Percentiles rank a stretch among this genome's conserved stretches.
Evolutionary conservation across 2,329 filamentous ascomycete species (phyloP).

Genomic region (Cercospora beticola): DNA sequence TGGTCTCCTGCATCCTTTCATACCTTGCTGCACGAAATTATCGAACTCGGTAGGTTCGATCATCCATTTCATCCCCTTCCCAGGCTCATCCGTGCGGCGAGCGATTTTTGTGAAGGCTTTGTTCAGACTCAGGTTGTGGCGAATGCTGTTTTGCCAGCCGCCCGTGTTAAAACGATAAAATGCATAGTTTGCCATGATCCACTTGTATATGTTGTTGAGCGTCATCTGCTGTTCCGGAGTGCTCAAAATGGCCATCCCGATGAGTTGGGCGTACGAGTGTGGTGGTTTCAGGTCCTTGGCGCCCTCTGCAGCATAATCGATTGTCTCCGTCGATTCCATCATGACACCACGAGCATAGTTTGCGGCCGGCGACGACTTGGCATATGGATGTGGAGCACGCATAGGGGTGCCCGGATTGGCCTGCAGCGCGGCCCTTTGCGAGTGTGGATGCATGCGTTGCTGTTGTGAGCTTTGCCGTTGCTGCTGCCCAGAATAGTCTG

Average conservation of each 20-base stretch:
- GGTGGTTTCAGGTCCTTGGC: slow-evolving; percentile 92
- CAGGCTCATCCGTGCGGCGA: slow-evolving; percentile 87
- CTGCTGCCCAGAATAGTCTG: slow-evolving; percentile 29
- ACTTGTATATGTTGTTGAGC: slow-evolving; percentile 87
- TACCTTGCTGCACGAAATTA: slow-evolving; percentile 75
- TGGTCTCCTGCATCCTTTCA: slow-evolving; percentile 45
- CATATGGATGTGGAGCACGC: slow-evolving; percentile 36
- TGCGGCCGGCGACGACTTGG: slow-evolving; percentile 48
- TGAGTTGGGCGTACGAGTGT: slow-evolving; percentile 95
- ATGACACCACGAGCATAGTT: slow-evolving; percentile 52
- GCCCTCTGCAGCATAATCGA: slow-evolving; percentile 78
- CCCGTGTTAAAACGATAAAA: slow-evolving; percentile 84
- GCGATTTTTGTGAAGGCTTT: slow-evolving; percentile 94
- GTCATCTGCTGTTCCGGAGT: slow-evolving; percentile 86
- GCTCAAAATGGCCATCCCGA: slow-evolving; percentile 90
- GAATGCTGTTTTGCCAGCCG: slow-evolving; percentile 98
- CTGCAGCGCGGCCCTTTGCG: slow-evolving; percentile 35
- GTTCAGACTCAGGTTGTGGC: slow-evolving; percentile 92
- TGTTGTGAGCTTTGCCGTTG: slow-evolving; percentile 23
- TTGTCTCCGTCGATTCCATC: slow-evolving; percentile 55
- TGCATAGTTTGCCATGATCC: slow-evolving; percentile 85
- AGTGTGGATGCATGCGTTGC: slow-evolving; percentile 39
- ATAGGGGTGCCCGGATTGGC: slow-evolving; percentile 40
- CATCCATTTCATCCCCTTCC: slow-evolving; percentile 99
- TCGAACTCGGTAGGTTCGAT: slow-evolving; percentile 81